A percentile compares a stretch with the other conserved stretches of the same genome.
phyloP scores from a whole-genome alignment of 177 flowering plant species.

The Tripterygium wilfordii region DNA sequence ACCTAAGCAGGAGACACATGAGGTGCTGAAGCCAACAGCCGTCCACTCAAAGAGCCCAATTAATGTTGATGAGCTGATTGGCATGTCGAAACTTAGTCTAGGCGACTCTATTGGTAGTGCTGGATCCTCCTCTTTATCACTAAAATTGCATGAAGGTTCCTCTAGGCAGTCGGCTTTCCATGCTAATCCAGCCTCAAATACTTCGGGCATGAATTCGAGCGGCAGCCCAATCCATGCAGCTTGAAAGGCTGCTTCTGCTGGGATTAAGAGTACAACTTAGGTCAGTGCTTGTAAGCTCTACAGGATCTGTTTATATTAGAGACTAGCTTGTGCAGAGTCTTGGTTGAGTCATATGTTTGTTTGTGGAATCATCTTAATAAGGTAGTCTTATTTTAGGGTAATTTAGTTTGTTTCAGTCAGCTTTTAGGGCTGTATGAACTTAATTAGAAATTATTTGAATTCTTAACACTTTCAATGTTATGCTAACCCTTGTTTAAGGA shows the following conservation, averaged over 20 bases:
- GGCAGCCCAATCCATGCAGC: slow-evolving; percentile 64
- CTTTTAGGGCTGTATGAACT: no score
- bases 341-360: slow-evolving; percentile 9
- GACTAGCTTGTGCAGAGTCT: slow-evolving; percentile 39
- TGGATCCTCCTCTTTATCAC: slow-evolving; percentile 50
- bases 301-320: slow-evolving; percentile 34
- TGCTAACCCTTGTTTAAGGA: no score
- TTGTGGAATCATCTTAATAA: slow-evolving; percentile 13
- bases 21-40: slow-evolving; percentile 79
- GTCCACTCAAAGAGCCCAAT: slow-evolving; percentile 72
- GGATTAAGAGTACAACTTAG: slow-evolving; percentile 13
- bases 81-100: slow-evolving; percentile 80
- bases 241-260: slow-evolving; percentile 12
- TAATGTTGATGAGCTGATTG: slow-evolving; percentile 77
- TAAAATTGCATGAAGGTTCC: slow-evolving; percentile 57
- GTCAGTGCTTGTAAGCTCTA: slow-evolving; percentile 13
- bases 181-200: slow-evolving; percentile 51
- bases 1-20: slow-evolving; percentile 44
- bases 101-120: slow-evolving; percentile 50
- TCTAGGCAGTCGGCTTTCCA: slow-evolving; percentile 82
- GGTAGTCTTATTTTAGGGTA: neutral
- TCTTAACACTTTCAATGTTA: no score
- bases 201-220: slow-evolving; percentile 46
- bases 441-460: no score
- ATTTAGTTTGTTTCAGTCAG: slow-evolving; percentile 2